Evolutionary conservation across 768 basidiomycete species (phyloP).

Genomic region (Calocybe gangraenosa): DNA sequence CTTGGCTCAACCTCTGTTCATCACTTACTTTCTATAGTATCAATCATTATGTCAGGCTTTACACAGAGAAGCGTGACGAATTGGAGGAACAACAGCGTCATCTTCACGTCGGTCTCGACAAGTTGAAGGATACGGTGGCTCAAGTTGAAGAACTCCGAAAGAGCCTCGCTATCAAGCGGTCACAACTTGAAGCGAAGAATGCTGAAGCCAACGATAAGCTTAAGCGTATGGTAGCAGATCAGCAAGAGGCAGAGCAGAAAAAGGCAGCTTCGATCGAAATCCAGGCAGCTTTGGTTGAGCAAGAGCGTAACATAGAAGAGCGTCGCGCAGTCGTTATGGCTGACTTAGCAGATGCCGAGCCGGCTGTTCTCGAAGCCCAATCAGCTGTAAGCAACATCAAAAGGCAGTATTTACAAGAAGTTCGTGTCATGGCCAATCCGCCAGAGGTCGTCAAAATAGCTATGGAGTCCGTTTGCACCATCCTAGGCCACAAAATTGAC

Average conservation of each 20-base stretch:
- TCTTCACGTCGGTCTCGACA: conserved; percentile 96
- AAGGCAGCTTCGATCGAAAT: conserved; percentile 95
- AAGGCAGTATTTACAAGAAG: conserved; percentile 93
- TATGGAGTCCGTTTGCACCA: conserved; percentile 97
- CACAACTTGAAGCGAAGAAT: conserved; percentile 90
- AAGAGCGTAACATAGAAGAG: conserved; percentile 86
- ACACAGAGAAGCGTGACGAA: conserved; percentile 95
- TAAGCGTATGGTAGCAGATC: conserved; percentile 95
- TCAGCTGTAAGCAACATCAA: conserved; percentile 97
- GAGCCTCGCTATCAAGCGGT: conserved; percentile 90
- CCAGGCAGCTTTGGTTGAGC: conserved; percentile 88
- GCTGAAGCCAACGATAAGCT: conserved; percentile 96
- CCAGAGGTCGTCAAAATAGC: conserved; percentile 96
- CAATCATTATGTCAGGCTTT: conserved; percentile 93
- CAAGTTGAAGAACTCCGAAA: conserved; percentile 96
- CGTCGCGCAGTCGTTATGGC: conserved; percentile 87
- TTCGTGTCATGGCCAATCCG: conserved; percentile 96
- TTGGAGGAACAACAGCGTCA: conserved; percentile 98
- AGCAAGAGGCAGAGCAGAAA: conserved; percentile 98
- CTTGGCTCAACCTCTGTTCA: not conserved
- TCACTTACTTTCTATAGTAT: conserved; percentile 51
- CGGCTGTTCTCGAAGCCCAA: conserved; percentile 93
- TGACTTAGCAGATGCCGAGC: conserved; percentile 96
- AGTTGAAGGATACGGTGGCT: conserved; percentile 90
- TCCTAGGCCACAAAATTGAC: conserved; percentile 95